Evolutionary conservation across 768 basidiomycete species (phyloP).

Genomic region (Boletus tomentosulus): DNA sequence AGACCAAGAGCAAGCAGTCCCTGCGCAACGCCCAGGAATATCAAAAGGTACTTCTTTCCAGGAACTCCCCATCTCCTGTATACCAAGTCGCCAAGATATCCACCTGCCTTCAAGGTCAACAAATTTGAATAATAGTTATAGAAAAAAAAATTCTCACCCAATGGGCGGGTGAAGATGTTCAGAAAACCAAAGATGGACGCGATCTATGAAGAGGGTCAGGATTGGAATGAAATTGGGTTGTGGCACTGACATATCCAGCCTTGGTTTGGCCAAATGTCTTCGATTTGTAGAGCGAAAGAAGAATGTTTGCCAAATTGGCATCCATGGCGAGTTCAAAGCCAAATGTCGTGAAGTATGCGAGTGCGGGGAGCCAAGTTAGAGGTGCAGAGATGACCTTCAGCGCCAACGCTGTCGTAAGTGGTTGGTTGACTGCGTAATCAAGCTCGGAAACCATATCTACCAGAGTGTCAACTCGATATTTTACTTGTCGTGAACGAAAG

Average conservation of each 20-base stretch:
- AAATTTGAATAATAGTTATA: not conserved
- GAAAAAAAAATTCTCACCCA: constrained; percentile 23
- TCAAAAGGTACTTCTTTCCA: constrained; percentile 47
- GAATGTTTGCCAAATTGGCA: constrained; percentile 43
- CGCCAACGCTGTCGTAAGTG: constrained; percentile 35
- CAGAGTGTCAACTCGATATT: not conserved
- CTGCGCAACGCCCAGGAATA: constrained; percentile 41
- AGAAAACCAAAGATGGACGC: constrained; percentile 41
- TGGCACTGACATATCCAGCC: constrained; percentile 47
- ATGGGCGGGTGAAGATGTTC: constrained; percentile 47
- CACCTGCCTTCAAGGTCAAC: constrained; percentile 25
- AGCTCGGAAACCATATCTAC: constrained; percentile 31
- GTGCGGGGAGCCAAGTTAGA: constrained; percentile 51
- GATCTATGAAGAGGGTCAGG: constrained; percentile 12
- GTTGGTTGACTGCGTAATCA: constrained; percentile 44
- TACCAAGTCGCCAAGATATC: constrained; percentile 43
- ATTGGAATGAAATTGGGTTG: constrained; percentile 14
- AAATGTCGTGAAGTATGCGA: constrained; percentile 54
- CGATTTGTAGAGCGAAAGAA: constrained; percentile 38
- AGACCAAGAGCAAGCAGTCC: constrained; percentile 42
- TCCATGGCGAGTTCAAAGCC: constrained; percentile 58
- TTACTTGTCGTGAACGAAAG: not conserved
- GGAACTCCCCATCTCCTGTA: constrained; percentile 40
- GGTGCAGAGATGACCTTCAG: constrained; percentile 36
- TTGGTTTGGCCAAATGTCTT: constrained; percentile 42